A percentile compares a stretch with the other conserved stretches of the same genome.
Evolutionary conservation across 768 basidiomycete genomes (phyloP).

Genomic region (Leucocoprinus sp.): DNA sequence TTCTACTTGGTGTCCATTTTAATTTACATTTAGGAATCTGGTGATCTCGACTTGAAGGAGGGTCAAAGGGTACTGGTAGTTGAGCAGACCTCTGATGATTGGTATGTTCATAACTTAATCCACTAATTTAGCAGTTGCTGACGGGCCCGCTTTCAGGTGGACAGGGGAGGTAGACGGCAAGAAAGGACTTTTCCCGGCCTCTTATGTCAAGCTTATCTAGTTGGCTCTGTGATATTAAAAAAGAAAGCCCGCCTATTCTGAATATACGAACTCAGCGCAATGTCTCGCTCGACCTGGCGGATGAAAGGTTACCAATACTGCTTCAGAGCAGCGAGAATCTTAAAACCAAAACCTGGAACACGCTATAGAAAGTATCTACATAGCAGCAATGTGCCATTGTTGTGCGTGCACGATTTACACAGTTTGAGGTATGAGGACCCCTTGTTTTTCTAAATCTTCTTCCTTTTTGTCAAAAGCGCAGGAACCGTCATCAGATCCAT

Average conservation of each 20-base stretch:
- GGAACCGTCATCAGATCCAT: too few relatives aligned
- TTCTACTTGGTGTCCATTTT: background rate
- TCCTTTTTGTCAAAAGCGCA: too few relatives aligned
- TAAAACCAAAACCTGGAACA: too few relatives aligned
- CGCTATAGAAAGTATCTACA: too few relatives aligned
- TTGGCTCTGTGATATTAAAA: background rate
- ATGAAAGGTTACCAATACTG: too few relatives aligned
- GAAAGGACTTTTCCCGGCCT: constrained; percentile 58
- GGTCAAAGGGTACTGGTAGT: constrained; percentile 54
- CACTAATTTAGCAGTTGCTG: constrained; percentile 3
- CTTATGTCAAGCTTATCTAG: constrained; percentile 58
- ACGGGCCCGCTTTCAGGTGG: constrained; percentile 41
- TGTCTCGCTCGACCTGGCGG: too few relatives aligned
- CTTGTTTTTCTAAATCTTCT: too few relatives aligned
- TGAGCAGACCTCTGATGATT: constrained; percentile 66
- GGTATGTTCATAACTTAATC: constrained; percentile 39
- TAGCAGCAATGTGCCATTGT: too few relatives aligned
- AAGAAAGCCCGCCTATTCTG: background rate
- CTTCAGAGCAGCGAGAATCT: too few relatives aligned
- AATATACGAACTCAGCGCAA: too few relatives aligned
- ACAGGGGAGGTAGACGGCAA: constrained; percentile 52
- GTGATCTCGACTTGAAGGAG: constrained; percentile 53
- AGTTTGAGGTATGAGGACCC: too few relatives aligned
- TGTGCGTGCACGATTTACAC: too few relatives aligned
- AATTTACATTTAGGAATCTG: constrained; percentile 45